Evolutionary conservation across 2,329 filamentous ascomycete genomes (phyloP), one percentile per base, ranked within the genome.

Genomic region (Intubia oerlemansii): DNA sequence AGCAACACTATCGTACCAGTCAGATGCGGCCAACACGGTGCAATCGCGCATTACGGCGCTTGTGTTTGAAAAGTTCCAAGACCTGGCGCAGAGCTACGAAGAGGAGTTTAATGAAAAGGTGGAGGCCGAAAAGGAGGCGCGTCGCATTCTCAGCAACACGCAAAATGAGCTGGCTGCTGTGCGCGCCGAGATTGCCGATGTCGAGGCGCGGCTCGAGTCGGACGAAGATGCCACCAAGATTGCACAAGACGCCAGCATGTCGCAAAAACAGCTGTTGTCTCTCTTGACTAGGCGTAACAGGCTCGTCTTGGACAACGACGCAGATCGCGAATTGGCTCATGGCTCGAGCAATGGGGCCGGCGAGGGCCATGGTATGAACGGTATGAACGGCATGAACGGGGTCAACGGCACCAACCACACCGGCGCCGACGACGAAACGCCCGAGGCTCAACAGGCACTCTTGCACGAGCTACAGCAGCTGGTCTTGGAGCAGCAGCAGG

Each of bases 91-190:
- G 32, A 70, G 60, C 32, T 81, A 80, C 42, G 79, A 88, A 33
- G 65, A 72, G 17, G 76, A 85, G 44, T 66, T 79, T 41, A 61
- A 64, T 29, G 75, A 82, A 38, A 81, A 79, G 43, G 68, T 80
- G 29, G 59, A 63, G 12, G 68, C 68, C 4, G 71, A 77, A 41
- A 61, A 62, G 16, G 76, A 78, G 44, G 72, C 72, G 4, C 65
- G 65, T 28, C 59, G 66, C 11, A 66, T 73, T 31, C 56, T 80
- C 11, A 57, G 59, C 34, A 73, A 72, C 38, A 71, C 75, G 0
- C 66, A 76, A 36, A 58, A 63, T 18, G 78, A 85, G 43, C 56
- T 80, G 4, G 60, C 64, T 25, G 52, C 55, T 1, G 53, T 75
- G 11, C 62, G 59, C 10, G 60, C 66, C 33, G 62, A 72, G 37